Evolutionary conservation across 2,329 filamentous ascomycete species (phyloP).

Genomic region (Beauveria sp.): DNA sequence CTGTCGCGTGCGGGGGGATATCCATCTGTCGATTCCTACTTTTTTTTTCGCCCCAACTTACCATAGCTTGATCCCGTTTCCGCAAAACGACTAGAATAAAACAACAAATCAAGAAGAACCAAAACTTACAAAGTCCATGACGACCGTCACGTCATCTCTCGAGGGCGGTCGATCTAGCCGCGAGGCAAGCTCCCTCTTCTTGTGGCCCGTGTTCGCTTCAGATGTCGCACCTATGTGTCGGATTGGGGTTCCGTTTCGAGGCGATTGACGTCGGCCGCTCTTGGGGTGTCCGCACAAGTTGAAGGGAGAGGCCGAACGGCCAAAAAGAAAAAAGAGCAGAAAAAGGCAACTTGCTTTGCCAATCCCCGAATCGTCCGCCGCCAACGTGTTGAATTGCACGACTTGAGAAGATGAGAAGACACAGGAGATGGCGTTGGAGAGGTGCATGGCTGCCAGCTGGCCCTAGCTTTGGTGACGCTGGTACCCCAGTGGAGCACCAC

Average conservation of each 20-base stretch:
- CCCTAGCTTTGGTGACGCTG: neutral
- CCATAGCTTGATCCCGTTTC: neutral
- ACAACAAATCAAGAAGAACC: neutral
- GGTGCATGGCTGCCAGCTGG: neutral
- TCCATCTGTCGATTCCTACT: neutral
- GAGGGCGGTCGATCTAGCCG: neutral
- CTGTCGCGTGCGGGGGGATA: neutral
- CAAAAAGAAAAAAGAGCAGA: neutral
- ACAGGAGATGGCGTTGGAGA: neutral
- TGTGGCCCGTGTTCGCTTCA: neutral
- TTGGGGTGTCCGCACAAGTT: too few relatives aligned
- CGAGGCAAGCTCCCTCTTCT: neutral
- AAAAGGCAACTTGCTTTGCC: neutral
- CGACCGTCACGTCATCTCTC: conserved; percentile 40
- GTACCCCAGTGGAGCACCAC: neutral
- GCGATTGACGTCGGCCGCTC: neutral
- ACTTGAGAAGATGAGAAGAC: neutral
- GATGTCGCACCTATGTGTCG: neutral
- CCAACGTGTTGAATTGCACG: neutral
- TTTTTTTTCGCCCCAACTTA: neutral
- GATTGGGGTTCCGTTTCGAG: neutral
- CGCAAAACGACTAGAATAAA: neutral
- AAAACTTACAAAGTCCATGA: conserved; percentile 50
- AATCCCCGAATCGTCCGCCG: neutral
- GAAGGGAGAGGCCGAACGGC: neutral